phyloP scores from a whole-genome alignment of 805 yeast genomes.

The Ogataea pini region DNA sequence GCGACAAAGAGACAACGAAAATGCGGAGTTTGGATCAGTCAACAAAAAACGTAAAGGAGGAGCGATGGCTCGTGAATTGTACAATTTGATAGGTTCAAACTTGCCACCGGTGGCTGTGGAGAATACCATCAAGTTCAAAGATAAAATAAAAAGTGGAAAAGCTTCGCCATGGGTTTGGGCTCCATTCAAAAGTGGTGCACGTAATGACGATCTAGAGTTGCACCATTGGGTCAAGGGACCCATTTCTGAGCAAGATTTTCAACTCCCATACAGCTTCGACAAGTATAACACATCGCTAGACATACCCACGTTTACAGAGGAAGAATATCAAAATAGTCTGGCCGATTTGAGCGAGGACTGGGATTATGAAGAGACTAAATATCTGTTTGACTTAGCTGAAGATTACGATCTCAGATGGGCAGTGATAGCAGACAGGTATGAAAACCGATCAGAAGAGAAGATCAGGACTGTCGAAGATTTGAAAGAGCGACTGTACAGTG shows the following conservation, averaged over 20 bases:
- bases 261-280: conserved; percentile 63
- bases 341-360: conserved; percentile 42
- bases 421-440: conserved; percentile 62
- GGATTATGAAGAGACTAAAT: conserved; percentile 75
- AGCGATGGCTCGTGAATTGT: conserved; percentile 89
- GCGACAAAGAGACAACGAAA: conserved; percentile 9
- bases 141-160: conserved; percentile 58
- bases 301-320: conserved; percentile 67
- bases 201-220: conserved; percentile 53
- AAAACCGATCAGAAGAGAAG: conserved; percentile 41
- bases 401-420: conserved; percentile 69
- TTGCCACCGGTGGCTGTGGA: conserved; percentile 80
- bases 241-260: conserved; percentile 35
- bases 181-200: conserved; percentile 56
- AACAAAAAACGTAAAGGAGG: conserved; percentile 38
- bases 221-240: conserved; percentile 86
- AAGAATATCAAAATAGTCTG: conserved; percentile 55
- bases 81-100: conserved; percentile 85
- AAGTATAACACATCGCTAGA: conserved; percentile 70
- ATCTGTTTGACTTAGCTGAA: conserved; percentile 70
- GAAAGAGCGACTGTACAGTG: conserved; percentile 75
- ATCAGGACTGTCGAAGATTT: conserved; percentile 70
- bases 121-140: conserved; percentile 55
- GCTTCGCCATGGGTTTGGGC: conserved; percentile 83
- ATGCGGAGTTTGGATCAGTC: conserved; percentile 23